These are phyloP conservation scores for Cucurbitaria berberidis DNA, from an alignment of 2,329 filamentous ascomycete species.

Conservation along the genomic window DNA sequence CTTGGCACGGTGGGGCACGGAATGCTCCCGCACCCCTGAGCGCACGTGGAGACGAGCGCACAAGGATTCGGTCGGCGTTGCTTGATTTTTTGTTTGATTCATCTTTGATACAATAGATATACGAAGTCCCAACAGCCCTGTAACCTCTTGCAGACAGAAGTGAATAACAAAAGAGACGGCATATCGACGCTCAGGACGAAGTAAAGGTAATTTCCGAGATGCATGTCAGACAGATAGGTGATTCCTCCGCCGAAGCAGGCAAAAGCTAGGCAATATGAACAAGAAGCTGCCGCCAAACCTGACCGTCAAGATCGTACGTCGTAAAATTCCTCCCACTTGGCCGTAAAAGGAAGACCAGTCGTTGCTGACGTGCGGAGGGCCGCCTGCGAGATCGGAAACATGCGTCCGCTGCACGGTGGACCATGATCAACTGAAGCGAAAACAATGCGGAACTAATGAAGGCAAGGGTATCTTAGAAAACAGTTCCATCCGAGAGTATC, in stretches of 20 bases:
- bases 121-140: not conserved
- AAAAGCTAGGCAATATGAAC: slow-evolving; percentile 21
- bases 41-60: not conserved
- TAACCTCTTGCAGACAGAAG: slow-evolving; percentile 5
- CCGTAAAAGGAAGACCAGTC: slow-evolving; percentile 22
- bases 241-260: slow-evolving; percentile 1
- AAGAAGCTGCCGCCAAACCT: slow-evolving; percentile 26
- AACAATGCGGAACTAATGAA: slow-evolving; percentile 31
- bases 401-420: slow-evolving; percentile 21
- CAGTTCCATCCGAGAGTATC: slow-evolving; percentile 93
- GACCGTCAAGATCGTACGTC: slow-evolving; percentile 38
- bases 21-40: slow-evolving; percentile 8
- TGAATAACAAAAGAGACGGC: slow-evolving; percentile 5
- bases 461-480: slow-evolving; percentile 71
- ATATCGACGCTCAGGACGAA: slow-evolving; percentile 1
- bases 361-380: slow-evolving; percentile 5
- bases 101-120: not conserved
- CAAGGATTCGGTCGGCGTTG: not conserved
- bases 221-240: slow-evolving; percentile 1
- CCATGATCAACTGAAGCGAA: slow-evolving; percentile 30
- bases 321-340: slow-evolving; percentile 24
- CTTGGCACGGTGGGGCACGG: slow-evolving; percentile 15
- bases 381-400: slow-evolving; percentile 16
- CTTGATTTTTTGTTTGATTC: not conserved
- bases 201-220: slow-evolving; percentile 2